Evolutionary conservation across 495 filamentous ascomycete species (phyloP).

Genomic region (Annulohypoxylon maeteangense): DNA sequence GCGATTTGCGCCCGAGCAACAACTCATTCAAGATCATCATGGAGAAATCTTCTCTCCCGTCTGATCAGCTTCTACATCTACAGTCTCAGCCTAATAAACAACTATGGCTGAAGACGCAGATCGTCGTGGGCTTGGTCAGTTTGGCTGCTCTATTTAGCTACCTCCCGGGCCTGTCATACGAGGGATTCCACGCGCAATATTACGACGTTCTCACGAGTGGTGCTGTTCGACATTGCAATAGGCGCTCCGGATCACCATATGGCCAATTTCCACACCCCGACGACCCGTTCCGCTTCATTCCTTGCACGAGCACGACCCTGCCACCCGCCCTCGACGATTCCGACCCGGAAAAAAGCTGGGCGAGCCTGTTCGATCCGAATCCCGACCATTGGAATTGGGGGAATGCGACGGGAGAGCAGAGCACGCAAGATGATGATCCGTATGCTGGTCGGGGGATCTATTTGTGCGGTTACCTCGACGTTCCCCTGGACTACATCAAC

Average conservation of each 20-base stretch:
- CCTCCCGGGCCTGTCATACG: slow-evolving; percentile 36
- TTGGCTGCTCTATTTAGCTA: slow-evolving; percentile 29
- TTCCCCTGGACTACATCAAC: slow-evolving; percentile 60
- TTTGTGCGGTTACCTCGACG: slow-evolving; percentile 59
- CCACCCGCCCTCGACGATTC: slow-evolving; percentile 52
- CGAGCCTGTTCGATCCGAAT: slow-evolving; percentile 54
- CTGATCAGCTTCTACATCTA: not conserved
- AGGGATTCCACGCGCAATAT: slow-evolving; percentile 35
- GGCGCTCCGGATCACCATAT: slow-evolving; percentile 42
- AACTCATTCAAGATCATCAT: slow-evolving; percentile 17
- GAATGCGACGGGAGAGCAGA: slow-evolving; percentile 13
- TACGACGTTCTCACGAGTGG: slow-evolving; percentile 21
- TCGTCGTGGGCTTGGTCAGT: slow-evolving; percentile 15
- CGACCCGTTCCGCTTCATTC: slow-evolving; percentile 56
- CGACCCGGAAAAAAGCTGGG: slow-evolving; percentile 49
- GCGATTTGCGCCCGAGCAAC: slow-evolving; percentile 6
- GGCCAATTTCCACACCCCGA: slow-evolving; percentile 52
- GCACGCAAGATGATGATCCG: slow-evolving; percentile 28
- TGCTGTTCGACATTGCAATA: not conserved
- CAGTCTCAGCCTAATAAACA: not conserved
- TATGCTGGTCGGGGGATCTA: slow-evolving; percentile 57
- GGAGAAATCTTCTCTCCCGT: slow-evolving; percentile 21
- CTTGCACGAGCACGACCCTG: slow-evolving; percentile 54
- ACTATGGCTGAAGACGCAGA: slow-evolving; percentile 22
- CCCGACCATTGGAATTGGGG: slow-evolving; percentile 59